Evolutionary conservation across 2,329 filamentous ascomycete species (phyloP).

Genomic region (Talaromyces sp.): DNA sequence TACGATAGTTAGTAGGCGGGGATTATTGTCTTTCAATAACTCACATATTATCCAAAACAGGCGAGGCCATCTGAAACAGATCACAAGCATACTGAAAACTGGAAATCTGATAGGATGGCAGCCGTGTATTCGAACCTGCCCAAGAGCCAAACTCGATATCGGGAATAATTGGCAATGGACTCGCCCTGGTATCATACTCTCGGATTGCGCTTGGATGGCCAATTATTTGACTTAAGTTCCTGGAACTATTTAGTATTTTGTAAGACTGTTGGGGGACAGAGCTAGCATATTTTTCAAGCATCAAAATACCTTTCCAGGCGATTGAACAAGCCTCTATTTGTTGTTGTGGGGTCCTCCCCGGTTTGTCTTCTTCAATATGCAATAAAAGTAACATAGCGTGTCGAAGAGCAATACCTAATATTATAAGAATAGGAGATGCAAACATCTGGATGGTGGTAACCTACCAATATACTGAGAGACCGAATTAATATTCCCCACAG

Average conservation of each 20-base stretch:
- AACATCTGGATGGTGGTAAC: neutral
- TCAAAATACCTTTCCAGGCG: neutral
- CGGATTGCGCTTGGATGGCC: neutral
- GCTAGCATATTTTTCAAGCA: neutral
- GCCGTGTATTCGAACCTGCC: neutral
- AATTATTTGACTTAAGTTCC: neutral
- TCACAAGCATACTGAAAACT: neutral
- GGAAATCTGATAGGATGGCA: neutral
- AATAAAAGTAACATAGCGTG: neutral
- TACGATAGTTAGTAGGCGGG: neutral
- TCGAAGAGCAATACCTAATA: neutral
- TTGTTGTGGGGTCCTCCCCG: neutral
- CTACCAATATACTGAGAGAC: neutral
- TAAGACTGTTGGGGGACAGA: neutral
- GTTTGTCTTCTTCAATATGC: neutral
- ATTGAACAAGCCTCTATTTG: neutral
- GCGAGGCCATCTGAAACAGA: neutral
- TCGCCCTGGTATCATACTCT: neutral
- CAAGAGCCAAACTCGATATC: neutral
- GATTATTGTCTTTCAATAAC: neutral
- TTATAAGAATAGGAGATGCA: neutral
- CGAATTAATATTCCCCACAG: neutral
- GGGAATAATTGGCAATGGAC: neutral
- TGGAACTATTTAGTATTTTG: neutral
- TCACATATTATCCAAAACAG: neutral